Percentiles rank a stretch among this genome's conserved stretches.
phyloP scores from a whole-genome alignment of 108 stramenopile species.

The Phaeodactylum tricornutum region DNA sequence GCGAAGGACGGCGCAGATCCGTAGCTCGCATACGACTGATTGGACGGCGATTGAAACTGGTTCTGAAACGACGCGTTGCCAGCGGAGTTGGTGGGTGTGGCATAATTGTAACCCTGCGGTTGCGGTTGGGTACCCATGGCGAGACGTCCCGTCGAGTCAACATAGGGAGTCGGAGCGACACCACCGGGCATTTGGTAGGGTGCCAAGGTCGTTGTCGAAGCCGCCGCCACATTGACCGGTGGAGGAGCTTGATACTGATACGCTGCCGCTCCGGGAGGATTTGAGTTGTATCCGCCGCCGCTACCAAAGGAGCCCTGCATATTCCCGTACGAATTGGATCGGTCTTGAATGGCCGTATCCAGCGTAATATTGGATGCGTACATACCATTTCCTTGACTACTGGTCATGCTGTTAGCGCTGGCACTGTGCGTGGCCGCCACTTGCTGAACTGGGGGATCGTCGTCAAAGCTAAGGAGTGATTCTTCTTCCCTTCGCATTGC shows the following conservation, averaged over 20 bases:
- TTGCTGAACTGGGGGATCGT: constrained; percentile 16
- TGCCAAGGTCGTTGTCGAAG: not conserved
- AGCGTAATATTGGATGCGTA: not conserved
- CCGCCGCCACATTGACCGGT: not conserved
- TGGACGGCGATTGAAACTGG: constrained; percentile 6
- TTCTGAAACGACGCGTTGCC: constrained; percentile 3
- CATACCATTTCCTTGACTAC: not conserved
- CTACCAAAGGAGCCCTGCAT: not conserved
- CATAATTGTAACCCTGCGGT: not conserved
- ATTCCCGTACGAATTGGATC: not conserved
- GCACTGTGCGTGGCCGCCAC: not conserved
- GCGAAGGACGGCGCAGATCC: constrained; percentile 58
- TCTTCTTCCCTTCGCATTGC: not conserved
- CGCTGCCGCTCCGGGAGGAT: not conserved
- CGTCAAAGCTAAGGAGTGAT: constrained; percentile 23
- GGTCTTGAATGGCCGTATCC: not conserved
- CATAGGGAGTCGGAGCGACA: not conserved
- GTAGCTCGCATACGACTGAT: constrained; percentile 23
- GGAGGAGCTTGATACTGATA: not conserved
- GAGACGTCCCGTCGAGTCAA: constrained; percentile 1
- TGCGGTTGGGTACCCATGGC: not conserved
- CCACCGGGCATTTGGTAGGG: not conserved
- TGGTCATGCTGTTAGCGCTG: too few species aligned
- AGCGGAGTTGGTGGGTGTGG: not conserved
- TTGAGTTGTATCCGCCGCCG: too few species aligned